phyloP scores from a whole-genome alignment of 192 early-diverging fungal genomes.

The Coemansia sp. region DNA sequence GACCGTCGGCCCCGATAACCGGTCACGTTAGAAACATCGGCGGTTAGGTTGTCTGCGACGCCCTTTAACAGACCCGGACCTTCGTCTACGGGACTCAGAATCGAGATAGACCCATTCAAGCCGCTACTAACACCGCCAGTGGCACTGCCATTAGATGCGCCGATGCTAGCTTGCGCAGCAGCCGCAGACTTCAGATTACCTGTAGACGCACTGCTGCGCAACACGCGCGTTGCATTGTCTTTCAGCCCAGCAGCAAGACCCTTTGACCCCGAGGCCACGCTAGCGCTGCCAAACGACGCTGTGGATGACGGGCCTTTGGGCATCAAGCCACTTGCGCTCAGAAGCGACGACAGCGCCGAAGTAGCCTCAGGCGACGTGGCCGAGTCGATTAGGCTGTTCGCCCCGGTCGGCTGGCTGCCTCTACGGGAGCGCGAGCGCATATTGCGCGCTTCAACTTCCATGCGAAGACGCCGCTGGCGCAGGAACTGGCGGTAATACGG shows the following conservation, averaged over 20 bases:
- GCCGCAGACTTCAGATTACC: conserved; percentile 38
- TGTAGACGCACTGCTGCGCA: conserved; percentile 52
- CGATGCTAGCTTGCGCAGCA: neutral
- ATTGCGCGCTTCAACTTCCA: conserved; percentile 6
- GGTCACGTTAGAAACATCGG: conserved; percentile 4
- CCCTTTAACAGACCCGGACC: conserved; percentile 1
- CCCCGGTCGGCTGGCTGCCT: conserved; percentile 9
- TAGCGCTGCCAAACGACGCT: conserved; percentile 17
- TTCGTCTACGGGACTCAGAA: conserved; percentile 23
- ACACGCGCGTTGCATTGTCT: conserved; percentile 45
- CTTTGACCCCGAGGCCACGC: conserved; percentile 20
- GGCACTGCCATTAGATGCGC: neutral
- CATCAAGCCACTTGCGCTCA: conserved; percentile 1
- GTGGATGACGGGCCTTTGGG: neutral
- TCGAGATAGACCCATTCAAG: conserved; percentile 2
- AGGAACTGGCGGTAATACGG: conserved; percentile 35
- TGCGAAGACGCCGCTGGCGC: conserved; percentile 23
- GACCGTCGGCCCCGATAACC: conserved; percentile 34
- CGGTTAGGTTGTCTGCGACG: neutral
- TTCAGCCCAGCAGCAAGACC: conserved; percentile 52
- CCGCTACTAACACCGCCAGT: conserved; percentile 4
- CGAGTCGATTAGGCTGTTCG: neutral
- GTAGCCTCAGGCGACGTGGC: conserved; percentile 4
- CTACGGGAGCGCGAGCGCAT: conserved; percentile 14
- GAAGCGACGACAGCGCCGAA: neutral